phyloP scores from a whole-genome alignment of 176 grass and related monocot genomes.

The Avena eriantha region DNA sequence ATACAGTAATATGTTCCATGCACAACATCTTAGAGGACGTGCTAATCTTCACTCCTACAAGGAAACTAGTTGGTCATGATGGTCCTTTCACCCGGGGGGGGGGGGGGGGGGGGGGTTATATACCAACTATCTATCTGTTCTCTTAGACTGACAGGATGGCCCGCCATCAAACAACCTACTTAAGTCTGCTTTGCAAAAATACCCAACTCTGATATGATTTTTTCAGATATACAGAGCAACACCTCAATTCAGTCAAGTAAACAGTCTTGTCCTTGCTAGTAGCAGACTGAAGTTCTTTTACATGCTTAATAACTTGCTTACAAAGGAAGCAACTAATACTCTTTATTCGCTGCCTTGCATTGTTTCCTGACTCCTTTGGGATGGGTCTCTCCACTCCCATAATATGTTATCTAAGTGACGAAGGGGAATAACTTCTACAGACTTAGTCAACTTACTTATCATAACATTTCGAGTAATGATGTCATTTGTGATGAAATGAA shows the following conservation, averaged over 20 bases:
- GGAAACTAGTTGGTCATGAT: conserved; percentile 22
- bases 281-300: conserved; percentile 20
- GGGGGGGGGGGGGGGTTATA: no score
- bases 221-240: not conserved
- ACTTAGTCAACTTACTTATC: conserved; percentile 8
- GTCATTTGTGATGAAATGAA: not conserved
- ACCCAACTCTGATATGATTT: not conserved
- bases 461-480: not conserved
- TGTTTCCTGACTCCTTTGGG: not conserved
- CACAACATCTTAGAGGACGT: not conserved
- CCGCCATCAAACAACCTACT: not conserved
- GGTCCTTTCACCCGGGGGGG: not conserved
- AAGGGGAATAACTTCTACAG: not conserved
- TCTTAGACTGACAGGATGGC: no score
- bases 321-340: not conserved
- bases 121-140: conserved; percentile 23
- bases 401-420: not conserved
- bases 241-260: conserved; percentile 10
- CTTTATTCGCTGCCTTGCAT: not conserved
- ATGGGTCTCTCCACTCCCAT: not conserved
- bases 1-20: not conserved
- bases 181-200: not conserved
- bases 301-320: not conserved
- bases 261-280: conserved; percentile 9
- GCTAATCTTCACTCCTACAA: not conserved